Evolutionary conservation across 768 basidiomycete species (phyloP).

Genomic region (Boletellus sp.): DNA sequence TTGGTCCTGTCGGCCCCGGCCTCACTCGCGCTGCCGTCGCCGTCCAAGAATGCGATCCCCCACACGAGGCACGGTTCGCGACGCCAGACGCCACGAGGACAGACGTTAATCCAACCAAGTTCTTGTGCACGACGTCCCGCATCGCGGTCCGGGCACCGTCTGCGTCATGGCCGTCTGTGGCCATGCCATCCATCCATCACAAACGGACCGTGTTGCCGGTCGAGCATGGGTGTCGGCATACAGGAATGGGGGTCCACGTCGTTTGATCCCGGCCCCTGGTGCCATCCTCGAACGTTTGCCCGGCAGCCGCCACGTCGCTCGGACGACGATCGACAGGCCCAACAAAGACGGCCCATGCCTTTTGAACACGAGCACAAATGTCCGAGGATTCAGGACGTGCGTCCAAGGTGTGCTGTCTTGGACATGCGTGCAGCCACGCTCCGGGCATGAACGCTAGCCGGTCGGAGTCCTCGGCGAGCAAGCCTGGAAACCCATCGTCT

Average conservation of each 20-base stretch:
- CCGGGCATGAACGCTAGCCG: conserved; percentile 1
- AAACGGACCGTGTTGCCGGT: neutral
- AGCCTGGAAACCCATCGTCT: neutral
- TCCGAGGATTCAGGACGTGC: neutral
- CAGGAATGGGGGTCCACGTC: neutral
- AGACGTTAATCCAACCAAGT: neutral
- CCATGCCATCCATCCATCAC: neutral
- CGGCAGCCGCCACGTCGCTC: neutral
- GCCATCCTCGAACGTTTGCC: neutral
- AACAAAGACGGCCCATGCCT: neutral
- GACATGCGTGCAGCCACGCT: conserved; percentile 1
- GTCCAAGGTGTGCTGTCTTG: neutral
- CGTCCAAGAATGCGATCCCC: neutral
- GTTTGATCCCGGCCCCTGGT: neutral
- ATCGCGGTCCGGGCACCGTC: neutral
- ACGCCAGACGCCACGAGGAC: neutral
- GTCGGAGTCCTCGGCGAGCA: neutral
- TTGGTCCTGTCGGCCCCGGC: neutral
- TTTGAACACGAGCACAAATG: neutral
- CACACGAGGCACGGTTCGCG: neutral
- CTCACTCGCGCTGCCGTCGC: neutral
- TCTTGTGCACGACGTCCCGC: neutral
- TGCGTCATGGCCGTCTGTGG: no score
- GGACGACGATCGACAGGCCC: neutral
- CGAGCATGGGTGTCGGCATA: neutral